phyloP scores from a whole-genome alignment of 257 asterid genomes.

The Lycium barbarum region DNA sequence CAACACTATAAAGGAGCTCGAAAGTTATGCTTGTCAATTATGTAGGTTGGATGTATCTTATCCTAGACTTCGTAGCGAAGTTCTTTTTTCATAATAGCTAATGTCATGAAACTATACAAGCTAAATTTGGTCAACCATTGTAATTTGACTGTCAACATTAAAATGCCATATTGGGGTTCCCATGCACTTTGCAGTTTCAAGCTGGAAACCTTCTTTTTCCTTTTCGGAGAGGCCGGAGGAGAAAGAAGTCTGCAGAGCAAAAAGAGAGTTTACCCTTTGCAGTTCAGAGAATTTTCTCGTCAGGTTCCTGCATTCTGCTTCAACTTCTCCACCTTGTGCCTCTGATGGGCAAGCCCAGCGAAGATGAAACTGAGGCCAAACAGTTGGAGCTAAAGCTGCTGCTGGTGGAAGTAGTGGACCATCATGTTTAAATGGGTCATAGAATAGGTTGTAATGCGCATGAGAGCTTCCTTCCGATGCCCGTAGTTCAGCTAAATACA shows the following conservation, averaged over 20 bases:
- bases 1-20: constrained; percentile 7
- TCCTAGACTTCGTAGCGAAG: background rate
- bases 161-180: constrained; percentile 3
- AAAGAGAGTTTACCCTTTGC: constrained; percentile 63
- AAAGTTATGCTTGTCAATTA: constrained; percentile 8
- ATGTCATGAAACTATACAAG: constrained; percentile 8
- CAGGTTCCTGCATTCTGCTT: constrained; percentile 81
- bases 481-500: constrained; percentile 78
- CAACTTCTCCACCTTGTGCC: constrained; percentile 91
- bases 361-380: constrained; percentile 99
- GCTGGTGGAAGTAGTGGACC: constrained; percentile 92
- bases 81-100: background rate
- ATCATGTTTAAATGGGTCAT: constrained; percentile 71
- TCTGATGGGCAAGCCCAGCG: constrained; percentile 96
- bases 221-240: background rate
- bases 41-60: background rate
- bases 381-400: constrained; percentile 96
- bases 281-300: constrained; percentile 62
- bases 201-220: constrained; percentile 14
- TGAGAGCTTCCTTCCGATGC: constrained; percentile 76
- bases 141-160: background rate
- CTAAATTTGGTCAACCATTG: constrained; percentile 5
- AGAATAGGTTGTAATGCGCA: constrained; percentile 81
- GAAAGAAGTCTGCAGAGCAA: constrained; percentile 9
- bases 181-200: constrained; percentile 18